These are phyloP conservation scores for Leucaena leucocephala DNA, from an alignment of 306 rosid genomes.

Conservation along the genomic window DNA sequence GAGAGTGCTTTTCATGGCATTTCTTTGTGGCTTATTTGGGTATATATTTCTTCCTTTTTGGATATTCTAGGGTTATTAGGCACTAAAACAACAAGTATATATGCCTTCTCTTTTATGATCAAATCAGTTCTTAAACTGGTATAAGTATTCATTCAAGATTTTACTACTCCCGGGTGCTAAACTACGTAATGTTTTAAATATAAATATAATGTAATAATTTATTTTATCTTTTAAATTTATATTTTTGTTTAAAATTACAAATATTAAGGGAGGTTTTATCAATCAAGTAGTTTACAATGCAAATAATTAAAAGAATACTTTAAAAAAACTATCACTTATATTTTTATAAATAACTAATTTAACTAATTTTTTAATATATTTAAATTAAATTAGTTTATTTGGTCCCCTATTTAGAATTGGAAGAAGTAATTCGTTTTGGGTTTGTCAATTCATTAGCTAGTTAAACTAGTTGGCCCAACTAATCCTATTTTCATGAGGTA, in stretches of 20 bases:
- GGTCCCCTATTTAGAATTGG: too few relatives aligned
- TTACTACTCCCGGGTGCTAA: background rate
- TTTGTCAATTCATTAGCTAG: background rate
- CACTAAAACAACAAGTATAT: background rate
- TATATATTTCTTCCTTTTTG: slow-evolving; percentile 17
- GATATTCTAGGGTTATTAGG: background rate
- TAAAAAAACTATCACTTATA: too few relatives aligned
- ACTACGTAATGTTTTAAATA: too few relatives aligned
- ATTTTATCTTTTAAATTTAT: too few relatives aligned
- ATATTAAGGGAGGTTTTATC: too few relatives aligned
- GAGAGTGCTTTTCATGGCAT: slow-evolving; percentile 48
- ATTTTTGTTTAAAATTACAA: too few relatives aligned
- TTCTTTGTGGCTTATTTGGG: slow-evolving; percentile 71
- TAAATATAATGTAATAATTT: too few relatives aligned
- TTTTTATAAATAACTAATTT: too few relatives aligned
- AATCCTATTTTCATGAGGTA: background rate
- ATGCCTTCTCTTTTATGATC: background rate
- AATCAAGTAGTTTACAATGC: background rate
- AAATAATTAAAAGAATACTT: too few relatives aligned
- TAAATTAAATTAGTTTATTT: too few relatives aligned
- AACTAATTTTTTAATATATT: too few relatives aligned
- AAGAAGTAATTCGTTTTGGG: background rate
- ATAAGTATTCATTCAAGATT: background rate
- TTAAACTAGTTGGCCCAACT: too few relatives aligned
- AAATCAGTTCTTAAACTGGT: background rate